These are phyloP conservation scores for Russula griseocarnosa DNA, from an alignment of 768 basidiomycete species.

Conservation along the genomic window DNA sequence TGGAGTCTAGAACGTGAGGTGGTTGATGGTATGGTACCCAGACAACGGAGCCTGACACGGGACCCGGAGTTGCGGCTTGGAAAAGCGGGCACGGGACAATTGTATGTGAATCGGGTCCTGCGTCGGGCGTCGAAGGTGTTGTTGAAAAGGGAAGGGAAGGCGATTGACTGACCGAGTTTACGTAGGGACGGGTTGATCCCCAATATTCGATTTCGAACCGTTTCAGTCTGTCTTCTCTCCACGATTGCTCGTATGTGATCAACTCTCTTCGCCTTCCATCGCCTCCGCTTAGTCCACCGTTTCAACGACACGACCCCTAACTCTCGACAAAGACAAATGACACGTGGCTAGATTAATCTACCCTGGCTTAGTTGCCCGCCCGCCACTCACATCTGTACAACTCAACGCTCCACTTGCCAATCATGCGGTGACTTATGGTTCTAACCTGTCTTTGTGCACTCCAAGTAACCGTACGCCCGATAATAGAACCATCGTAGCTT, in stretches of 20 bases:
- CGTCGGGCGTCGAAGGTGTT: conserved; percentile 16
- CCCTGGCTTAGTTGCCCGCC: not conserved
- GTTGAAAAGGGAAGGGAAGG: not conserved
- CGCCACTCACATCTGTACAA: not conserved
- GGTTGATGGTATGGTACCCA: conserved; percentile 5
- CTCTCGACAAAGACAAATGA: not conserved
- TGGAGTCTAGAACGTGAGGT: conserved; percentile 24
- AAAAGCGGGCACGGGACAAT: conserved; percentile 12
- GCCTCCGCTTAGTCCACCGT: conserved; percentile 11
- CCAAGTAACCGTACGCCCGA: conserved; percentile 1
- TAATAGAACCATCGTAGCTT: conserved; percentile 7
- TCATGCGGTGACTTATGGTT: not conserved
- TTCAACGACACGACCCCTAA: not conserved
- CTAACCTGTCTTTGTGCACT: conserved; percentile 3
- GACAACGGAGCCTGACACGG: conserved; percentile 1
- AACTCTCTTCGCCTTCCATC: conserved; percentile 7
- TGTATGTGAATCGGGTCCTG: conserved; percentile 6
- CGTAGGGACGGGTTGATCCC: conserved; percentile 17
- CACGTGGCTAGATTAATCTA: conserved; percentile 11
- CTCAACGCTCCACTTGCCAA: not conserved
- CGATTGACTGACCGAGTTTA: conserved; percentile 16
- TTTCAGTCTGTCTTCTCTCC: conserved; percentile 20
- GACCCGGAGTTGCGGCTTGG: not conserved
- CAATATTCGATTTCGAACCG: conserved; percentile 3
- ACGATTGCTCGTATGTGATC: conserved; percentile 15